These are phyloP conservation scores for Cercospora sp. DNA, from an alignment of 2,329 filamentous ascomycete species.

Conservation along the genomic window DNA sequence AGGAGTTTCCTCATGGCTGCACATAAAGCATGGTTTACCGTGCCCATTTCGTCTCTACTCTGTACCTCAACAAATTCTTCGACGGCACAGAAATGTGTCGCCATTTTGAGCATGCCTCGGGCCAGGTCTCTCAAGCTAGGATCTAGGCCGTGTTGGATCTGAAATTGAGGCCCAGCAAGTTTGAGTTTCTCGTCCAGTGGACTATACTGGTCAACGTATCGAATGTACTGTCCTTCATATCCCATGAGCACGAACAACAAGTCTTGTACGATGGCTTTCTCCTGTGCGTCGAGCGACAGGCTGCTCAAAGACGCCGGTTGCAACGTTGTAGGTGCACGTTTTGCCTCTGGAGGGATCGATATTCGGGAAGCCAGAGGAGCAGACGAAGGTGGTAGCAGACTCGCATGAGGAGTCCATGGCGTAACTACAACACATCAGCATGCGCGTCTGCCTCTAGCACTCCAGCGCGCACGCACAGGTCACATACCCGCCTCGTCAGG, in stretches of 20 bases:
- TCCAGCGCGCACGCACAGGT: constrained; percentile 21
- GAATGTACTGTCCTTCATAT: constrained; percentile 96
- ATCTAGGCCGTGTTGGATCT: constrained; percentile 78
- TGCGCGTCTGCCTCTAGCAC: neutral
- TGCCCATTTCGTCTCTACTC: constrained; percentile 87
- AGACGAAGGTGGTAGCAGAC: constrained; percentile 65
- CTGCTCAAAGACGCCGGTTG: constrained; percentile 68
- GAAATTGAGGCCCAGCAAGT: constrained; percentile 77
- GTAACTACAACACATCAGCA: constrained; percentile 31
- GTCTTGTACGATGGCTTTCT: constrained; percentile 84
- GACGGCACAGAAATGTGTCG: constrained; percentile 86
- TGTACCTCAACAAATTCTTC: constrained; percentile 94
- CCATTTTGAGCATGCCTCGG: constrained; percentile 86
- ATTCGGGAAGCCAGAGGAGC: constrained; percentile 72
- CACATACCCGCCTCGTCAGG: constrained; percentile 27
- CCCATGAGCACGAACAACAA: constrained; percentile 96
- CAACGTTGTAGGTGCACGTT: constrained; percentile 67
- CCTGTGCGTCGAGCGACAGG: constrained; percentile 77
- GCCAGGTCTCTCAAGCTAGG: constrained; percentile 88
- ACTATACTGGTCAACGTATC: constrained; percentile 79
- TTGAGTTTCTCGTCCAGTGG: constrained; percentile 83
- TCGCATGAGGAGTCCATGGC: constrained; percentile 78
- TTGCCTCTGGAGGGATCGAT: constrained; percentile 61
- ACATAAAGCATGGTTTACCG: constrained; percentile 92
- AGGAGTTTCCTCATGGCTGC: constrained; percentile 89